Base-by-base conservation (phyloP, 2,329 filamentous ascomycete genomes). In the Raffaelea deltoideospora region DNA sequence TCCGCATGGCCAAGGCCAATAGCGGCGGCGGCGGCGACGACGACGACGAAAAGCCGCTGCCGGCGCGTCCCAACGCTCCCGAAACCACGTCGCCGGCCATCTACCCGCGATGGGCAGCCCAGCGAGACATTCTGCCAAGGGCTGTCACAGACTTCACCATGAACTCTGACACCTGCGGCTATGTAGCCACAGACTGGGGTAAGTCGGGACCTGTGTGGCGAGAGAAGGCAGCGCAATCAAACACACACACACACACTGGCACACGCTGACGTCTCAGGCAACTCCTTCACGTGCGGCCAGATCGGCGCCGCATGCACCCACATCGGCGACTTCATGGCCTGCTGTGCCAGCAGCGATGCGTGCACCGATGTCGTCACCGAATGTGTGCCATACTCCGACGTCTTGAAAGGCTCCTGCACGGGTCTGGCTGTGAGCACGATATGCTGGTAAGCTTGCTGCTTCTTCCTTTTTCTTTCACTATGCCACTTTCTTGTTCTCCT, bases 261-360 rank as follows among this genome's bases (percentile, higher is more conserved):
- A 8, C 23, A 8, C 23, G 23, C 23, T 26, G 8, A 26, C 23
- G 8, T 26, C n/a, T 26, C 13, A 26, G 23, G 13, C 23, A 26
- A 26, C 23, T 8, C 23, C 8, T 26, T 26, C 13, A 26, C 23
- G 23, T 26, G 23, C 23, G 8, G 8, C 20, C 33, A 40, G 15
- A 38, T 46, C n/a, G n/a, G n/a, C 31, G 27, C 14, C 10, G 37
- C 34, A 10, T 34, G 31, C 13, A 18, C 14, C 13, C 10, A 18
- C 8, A 13, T 10, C 15, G 30, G 5, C 30, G 11, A 8, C 30
- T 31, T 5, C 17, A 26, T 26, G 23, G 23, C 8, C 23, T 26
- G 23, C 23, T 26, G 23, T 13, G 23, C 23, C 23, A 26, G 13
- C 8, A 26, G 8, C 8, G n/a, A n/a, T n/a, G 8, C 23, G 8